Percentiles rank a stretch among this genome's conserved stretches.
These are phyloP conservation scores for Candida sp. DNA, from an alignment of 1,139 yeast genomes.

Conservation along the genomic window DNA sequence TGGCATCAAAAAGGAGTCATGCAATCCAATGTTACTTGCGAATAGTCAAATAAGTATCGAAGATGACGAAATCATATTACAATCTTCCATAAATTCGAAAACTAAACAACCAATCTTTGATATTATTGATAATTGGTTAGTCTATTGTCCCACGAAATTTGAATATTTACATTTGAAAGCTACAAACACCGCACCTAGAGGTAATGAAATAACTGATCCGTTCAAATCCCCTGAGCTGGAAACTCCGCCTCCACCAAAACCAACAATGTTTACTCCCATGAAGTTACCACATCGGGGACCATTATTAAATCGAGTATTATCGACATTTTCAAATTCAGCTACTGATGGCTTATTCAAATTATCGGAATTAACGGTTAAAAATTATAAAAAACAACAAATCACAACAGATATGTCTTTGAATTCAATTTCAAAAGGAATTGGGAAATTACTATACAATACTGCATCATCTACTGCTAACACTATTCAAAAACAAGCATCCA, in stretches of 20 bases:
- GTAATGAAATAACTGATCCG: conserved; percentile 1
- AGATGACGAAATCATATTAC: conserved; percentile 21
- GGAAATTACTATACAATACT: conserved; percentile 32
- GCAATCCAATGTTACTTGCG: conserved; percentile 20
- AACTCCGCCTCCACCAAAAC: neutral
- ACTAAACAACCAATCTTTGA: conserved; percentile 47
- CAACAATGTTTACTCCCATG: conserved; percentile 35
- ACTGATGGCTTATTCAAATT: conserved; percentile 51
- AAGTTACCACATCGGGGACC: conserved; percentile 45
- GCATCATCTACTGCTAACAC: conserved; percentile 32
- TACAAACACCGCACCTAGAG: conserved; percentile 3
- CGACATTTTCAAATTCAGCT: conserved; percentile 49
- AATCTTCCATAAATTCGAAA: conserved; percentile 27
- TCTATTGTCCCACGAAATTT: conserved; percentile 39
- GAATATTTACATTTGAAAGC: conserved; percentile 31
- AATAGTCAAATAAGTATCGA: conserved; percentile 10
- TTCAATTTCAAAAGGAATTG: conserved; percentile 29
- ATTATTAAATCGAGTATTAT: conserved; percentile 42
- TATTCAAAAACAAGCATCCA: conserved; percentile 24
- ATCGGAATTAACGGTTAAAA: conserved; percentile 30
- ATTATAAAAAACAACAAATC: conserved; percentile 7
- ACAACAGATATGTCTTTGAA: conserved; percentile 20
- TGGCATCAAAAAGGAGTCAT: conserved; percentile 19
- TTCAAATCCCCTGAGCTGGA: conserved; percentile 4
- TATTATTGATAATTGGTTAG: conserved; percentile 48